Conservation (phyloP, 169 alveolate species). For the Cryptosporidium baileyi region DNA sequence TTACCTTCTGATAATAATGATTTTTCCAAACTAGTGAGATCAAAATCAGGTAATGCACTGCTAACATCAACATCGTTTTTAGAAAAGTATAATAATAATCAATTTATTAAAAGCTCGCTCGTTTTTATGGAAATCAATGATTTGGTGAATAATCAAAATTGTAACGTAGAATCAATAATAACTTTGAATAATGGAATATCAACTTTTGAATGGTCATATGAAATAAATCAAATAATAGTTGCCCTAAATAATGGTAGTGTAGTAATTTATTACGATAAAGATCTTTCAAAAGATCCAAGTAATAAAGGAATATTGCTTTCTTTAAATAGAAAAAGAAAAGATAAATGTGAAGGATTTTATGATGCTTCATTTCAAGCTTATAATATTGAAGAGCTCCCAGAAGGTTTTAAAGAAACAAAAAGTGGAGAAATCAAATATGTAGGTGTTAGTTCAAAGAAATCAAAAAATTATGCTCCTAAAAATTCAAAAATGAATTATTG, state of each 20-base stretch:
- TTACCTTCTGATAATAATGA: slow-evolving; percentile 20
- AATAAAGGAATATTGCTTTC: slow-evolving; percentile 25
- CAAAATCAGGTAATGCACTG: not conserved
- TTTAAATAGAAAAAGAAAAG: not conserved
- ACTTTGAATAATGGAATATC: not conserved
- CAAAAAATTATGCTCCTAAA: slow-evolving; percentile 28
- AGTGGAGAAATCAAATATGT: slow-evolving; percentile 64
- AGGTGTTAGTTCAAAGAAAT: slow-evolving; percentile 29
- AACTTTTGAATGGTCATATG: slow-evolving; percentile 42
- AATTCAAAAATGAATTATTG: not conserved
- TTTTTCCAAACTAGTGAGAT: not conserved
- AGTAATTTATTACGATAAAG: slow-evolving; percentile 15
- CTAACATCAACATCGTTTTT: slow-evolving; percentile 3
- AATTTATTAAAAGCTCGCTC: not conserved
- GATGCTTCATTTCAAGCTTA: slow-evolving; percentile 14
- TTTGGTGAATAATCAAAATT: not conserved
- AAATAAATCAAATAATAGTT: slow-evolving; percentile 42
- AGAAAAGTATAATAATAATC: not conserved
- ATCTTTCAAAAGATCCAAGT: slow-evolving; percentile 26
- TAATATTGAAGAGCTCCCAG: slow-evolving; percentile 49
- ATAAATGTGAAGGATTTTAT: slow-evolving; percentile 22
- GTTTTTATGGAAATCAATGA: not conserved
- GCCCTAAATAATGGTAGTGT: slow-evolving; percentile 7
- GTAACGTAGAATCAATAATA: not conserved
- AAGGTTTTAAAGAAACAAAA: slow-evolving; percentile 48